phyloP scores from a whole-genome alignment of 1,284 basidiomycete genomes.

The Naganishia sp. region DNA sequence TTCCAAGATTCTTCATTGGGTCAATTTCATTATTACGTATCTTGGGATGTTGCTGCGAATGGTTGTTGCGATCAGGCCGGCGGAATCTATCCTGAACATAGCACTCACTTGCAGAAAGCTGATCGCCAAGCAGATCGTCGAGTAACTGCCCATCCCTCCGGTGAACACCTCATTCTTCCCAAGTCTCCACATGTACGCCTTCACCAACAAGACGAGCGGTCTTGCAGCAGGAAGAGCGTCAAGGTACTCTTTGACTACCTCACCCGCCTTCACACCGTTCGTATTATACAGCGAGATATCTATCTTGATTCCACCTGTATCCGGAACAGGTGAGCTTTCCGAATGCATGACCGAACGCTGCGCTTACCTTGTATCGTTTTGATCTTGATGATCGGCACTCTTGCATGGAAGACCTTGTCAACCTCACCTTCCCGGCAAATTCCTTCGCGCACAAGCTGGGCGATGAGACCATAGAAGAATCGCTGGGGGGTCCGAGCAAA shows the following conservation, averaged over 20 bases:
- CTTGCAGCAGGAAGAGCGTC: conserved; percentile 72
- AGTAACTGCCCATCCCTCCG: conserved; percentile 91
- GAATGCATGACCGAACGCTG: conserved; percentile 1
- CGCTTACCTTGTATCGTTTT: conserved; percentile 64
- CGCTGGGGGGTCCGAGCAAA: conserved; percentile 48
- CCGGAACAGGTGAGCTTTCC: no score
- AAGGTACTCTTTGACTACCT: conserved; percentile 80
- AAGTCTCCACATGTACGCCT: conserved; percentile 84
- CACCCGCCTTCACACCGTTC: conserved; percentile 78
- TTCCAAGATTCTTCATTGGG: conserved; percentile 81
- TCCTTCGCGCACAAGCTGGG: conserved; percentile 51
- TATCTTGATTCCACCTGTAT: conserved; percentile 70
- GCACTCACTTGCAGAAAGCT: conserved; percentile 79
- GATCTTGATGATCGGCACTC: conserved; percentile 94
- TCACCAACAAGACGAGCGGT: conserved; percentile 80
- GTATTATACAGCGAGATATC: conserved; percentile 88
- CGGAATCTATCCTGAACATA: not conserved
- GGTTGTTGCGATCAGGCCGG: not conserved
- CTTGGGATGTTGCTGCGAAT: conserved; percentile 72
- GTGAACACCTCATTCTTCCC: conserved; percentile 97
- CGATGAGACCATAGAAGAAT: conserved; percentile 51
- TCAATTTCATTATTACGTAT: conserved; percentile 85
- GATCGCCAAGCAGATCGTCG: conserved; percentile 88
- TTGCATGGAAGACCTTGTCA: conserved; percentile 82
- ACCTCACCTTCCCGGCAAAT: conserved; percentile 62